Conservation (phyloP, 2,329 filamentous ascomycete genomes). For the Cladosporium sp. region DNA sequence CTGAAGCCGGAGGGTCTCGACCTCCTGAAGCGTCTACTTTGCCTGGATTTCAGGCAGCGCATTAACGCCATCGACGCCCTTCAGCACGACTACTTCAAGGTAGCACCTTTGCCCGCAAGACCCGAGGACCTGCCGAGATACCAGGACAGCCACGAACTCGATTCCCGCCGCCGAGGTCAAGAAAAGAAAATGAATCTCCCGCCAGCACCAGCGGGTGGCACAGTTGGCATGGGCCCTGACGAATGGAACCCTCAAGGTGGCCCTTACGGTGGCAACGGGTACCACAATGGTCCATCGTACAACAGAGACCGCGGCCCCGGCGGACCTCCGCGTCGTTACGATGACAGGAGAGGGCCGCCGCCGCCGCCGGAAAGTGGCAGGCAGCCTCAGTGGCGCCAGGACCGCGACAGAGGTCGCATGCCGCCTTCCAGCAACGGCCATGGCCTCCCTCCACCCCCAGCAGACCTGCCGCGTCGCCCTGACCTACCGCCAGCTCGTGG, state of each 20-base stretch:
- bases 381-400: constrained; percentile 5
- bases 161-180: constrained; percentile 76
- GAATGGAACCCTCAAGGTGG: constrained; percentile 47
- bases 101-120: constrained; percentile 68
- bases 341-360: constrained; percentile 25
- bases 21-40: constrained; percentile 75
- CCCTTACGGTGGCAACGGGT: constrained; percentile 20
- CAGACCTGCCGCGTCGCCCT: constrained; percentile 19
- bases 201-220: constrained; percentile 85
- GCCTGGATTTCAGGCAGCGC: constrained; percentile 80
- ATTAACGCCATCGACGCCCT: constrained; percentile 93
- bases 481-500: constrained; percentile 19
- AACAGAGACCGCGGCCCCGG: constrained; percentile 38
- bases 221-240: constrained; percentile 68
- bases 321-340: constrained; percentile 19
- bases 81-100: constrained; percentile 86
- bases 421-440: constrained; percentile 5
- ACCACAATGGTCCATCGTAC: constrained; percentile 21
- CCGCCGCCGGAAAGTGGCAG: constrained; percentile 10
- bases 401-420: constrained; percentile 1
- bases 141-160: constrained; percentile 94
- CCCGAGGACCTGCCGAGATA: constrained; percentile 87
- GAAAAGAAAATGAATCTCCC: constrained; percentile 79
- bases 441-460: constrained; percentile 22
- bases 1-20: constrained; percentile 64